Base-by-base conservation (phyloP, 139 green algal species). In the Medakamo hakoo region DNA sequence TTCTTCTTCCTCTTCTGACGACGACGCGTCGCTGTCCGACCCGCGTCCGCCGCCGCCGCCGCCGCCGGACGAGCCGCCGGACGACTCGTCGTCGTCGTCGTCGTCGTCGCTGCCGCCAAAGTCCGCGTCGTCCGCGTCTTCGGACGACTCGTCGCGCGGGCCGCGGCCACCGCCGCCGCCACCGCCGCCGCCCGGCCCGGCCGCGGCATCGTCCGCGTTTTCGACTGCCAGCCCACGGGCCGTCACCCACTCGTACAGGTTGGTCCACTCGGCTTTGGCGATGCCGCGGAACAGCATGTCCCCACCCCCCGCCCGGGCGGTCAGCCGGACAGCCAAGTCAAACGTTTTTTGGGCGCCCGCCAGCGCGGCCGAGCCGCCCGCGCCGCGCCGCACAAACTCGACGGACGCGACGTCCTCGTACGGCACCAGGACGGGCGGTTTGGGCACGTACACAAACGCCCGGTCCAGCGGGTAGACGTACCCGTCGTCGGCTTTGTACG, bases 361-460 rank as follows among this genome's bases (percentile, higher is more conserved):
- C 5, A 83, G 64, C 63, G 75, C 66, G 59, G 74, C 77, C 40
- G 68, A 76, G 48, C 57, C 71, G 27, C 63, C 57, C 20, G 19
- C 61, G 60, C 55, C 58, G 48, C 56, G 88, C 29, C 92, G 75
- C 71, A 89, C 72, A 63, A 98, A 98, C 83, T 97, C 92, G 14
- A 96, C 77, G 49, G 66, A 80, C 32, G 88, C 77, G 26, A 96
- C 80, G 56, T 97, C 87, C 2, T 95, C 86, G 64, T 87, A 82
- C 55, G 76, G 63, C 21, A 97, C 79, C 48, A 95, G 82, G 62
- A 89, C 83, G n/a, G 92, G 88, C 30, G 92, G 92, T 74, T 98
- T 98, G 59, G 91, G 85, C 1, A 96, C 76, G 73, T 94, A 97
- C 79, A 98, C 96, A 87, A 98, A 97, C 40, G 83, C 81, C 27